These are phyloP conservation scores for Penicillium coprophilum DNA, from an alignment of 495 filamentous ascomycete species.

Conservation along the genomic window DNA sequence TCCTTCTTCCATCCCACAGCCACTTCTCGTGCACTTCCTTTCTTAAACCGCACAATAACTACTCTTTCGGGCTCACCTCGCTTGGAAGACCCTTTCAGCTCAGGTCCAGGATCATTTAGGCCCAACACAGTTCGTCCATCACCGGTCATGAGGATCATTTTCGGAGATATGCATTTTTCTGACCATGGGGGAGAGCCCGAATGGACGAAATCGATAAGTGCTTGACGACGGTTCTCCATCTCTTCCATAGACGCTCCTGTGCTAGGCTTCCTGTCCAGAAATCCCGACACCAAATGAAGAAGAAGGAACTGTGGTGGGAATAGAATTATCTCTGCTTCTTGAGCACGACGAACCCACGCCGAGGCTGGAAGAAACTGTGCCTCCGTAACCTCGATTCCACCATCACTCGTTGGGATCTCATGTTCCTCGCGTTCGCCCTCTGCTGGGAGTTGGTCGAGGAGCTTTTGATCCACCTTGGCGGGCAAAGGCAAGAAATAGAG, in stretches of 20 bases:
- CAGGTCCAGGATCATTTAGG: constrained; percentile 69
- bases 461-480: constrained; percentile 36
- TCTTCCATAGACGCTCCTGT: constrained; percentile 33
- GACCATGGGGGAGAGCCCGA: constrained; percentile 63
- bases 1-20: constrained; percentile 56
- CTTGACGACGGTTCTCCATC: constrained; percentile 51
- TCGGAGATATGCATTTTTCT: constrained; percentile 75
- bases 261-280: constrained; percentile 49
- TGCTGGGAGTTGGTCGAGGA: constrained; percentile 31
- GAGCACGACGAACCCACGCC: constrained; percentile 66
- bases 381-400: constrained; percentile 80
- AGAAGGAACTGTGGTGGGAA: constrained; percentile 91
- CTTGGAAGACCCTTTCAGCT: constrained; percentile 60
- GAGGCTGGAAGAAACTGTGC: constrained; percentile 70
- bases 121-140: constrained; percentile 63
- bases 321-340: constrained; percentile 68
- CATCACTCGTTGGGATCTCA: constrained; percentile 71
- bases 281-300: constrained; percentile 61
- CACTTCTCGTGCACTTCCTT: constrained; percentile 54
- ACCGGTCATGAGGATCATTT: constrained; percentile 52
- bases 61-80: constrained; percentile 73
- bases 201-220: constrained; percentile 58
- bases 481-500: constrained; percentile 83
- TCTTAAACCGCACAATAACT: constrained; percentile 65
- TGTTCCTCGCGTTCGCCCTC: constrained; percentile 41